Evolutionary conservation across 805 yeast genomes (phyloP), one percentile per base, ranked within the genome.

Genomic region (Saccharomycopsis sp.): DNA sequence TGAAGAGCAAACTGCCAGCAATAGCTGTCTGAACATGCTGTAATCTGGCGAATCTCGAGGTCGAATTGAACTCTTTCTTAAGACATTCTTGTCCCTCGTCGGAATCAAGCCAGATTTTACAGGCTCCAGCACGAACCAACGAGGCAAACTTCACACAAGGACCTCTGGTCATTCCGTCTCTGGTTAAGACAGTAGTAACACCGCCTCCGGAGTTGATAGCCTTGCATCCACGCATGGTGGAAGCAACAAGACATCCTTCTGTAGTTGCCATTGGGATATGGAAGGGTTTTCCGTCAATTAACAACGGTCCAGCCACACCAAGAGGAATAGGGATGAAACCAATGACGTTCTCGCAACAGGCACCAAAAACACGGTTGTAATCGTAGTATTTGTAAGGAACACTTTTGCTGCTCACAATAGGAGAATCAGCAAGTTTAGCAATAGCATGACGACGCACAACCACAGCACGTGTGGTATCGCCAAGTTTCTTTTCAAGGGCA

Each of bases 261-360:
- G 99, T 94, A 17, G 99, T 94, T 25, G 99, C 99, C 96, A 94
- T 90, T 47, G 99, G 99, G 65, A 94, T 85, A 73, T 91, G 96
- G 71, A 80, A 87, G 53, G 96, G 84, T 64, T 80, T 83, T 55
- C 93, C 96, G 72, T 94, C 98, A 67, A 94, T 89, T 57, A 89
- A 78, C 70, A 94, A 74, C 8, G 99, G 99, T 56, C 99, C 99
- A 25, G 97, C 97, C 69, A 94, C 86, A 72, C 99, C 99, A 58
- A 94, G 90, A 3, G 99, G 99, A 50, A 94, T 72, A 25, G 99
- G 99, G 85, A 93, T 83, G 70, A 79, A 94, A 34, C 99, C 99
- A 71, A 94, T 87, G 59, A 94, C 99, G 69, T 94, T 94, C 72
- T 94, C 99, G 77, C 99, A 94, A 76, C 99, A 94, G 8, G 99